A percentile compares a stretch with the other conserved stretches of the same genome.
Evolutionary conservation across 2,329 filamentous ascomycete species (phyloP).

Genomic region (Trichophyton simii): DNA sequence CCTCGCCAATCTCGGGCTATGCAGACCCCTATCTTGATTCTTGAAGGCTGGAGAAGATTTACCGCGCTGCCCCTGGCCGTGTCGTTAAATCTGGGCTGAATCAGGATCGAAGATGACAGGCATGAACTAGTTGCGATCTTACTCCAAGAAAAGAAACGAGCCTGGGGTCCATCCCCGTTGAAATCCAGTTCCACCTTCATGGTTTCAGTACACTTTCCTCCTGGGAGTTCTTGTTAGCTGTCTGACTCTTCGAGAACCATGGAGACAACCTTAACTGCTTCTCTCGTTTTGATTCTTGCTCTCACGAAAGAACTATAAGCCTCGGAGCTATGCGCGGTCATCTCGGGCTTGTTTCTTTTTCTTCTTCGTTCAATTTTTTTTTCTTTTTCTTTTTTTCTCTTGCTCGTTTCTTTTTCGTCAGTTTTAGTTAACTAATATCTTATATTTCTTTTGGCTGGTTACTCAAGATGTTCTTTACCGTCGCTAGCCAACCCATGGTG

Average conservation of each 20-base stretch:
- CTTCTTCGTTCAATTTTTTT: neutral
- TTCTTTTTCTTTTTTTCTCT: neutral
- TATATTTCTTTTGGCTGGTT: too few relatives aligned
- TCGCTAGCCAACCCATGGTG: neutral
- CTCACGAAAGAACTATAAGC: neutral
- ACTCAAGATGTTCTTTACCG: neutral
- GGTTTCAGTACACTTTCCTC: neutral
- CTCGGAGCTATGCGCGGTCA: neutral
- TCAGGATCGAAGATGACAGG: neutral
- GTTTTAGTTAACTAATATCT: too few relatives aligned
- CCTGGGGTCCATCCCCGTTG: neutral
- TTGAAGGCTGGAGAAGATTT: neutral
- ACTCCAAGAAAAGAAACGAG: neutral
- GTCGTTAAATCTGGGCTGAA: neutral
- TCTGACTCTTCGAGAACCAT: neutral
- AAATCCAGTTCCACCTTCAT: neutral
- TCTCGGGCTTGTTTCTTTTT: neutral
- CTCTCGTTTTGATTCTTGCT: neutral
- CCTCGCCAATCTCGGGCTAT: neutral
- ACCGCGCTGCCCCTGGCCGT: neutral
- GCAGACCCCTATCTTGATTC: neutral
- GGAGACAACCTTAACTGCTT: neutral
- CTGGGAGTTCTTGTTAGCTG: neutral
- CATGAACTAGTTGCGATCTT: neutral
- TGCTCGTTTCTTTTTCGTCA: too few relatives aligned